A percentile compares a stretch with the other conserved stretches of the same genome.
phyloP scores from a whole-genome alignment of 306 rosid genomes.

The Alnus rubra region DNA sequence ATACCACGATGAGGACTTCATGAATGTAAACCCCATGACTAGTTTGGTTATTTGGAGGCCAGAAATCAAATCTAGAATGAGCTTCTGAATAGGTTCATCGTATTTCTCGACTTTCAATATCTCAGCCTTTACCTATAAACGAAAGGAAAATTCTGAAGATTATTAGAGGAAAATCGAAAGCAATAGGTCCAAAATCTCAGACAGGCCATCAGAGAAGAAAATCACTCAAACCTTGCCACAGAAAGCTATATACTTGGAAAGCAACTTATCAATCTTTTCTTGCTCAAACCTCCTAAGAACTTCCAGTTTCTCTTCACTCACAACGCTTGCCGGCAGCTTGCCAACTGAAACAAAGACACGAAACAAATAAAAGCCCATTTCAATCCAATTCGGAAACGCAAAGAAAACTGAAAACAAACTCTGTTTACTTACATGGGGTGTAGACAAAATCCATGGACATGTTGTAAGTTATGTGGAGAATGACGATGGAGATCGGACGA shows the following conservation, averaged over 20 bases:
- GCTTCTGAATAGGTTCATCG: slow-evolving; percentile 61
- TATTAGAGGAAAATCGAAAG: not conserved
- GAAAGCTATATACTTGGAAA: slow-evolving; percentile 52
- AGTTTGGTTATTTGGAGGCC: slow-evolving; percentile 58
- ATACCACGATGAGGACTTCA: slow-evolving; percentile 64
- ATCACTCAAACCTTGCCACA: slow-evolving; percentile 62
- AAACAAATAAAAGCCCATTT: slow-evolving; percentile 19
- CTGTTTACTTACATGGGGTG: slow-evolving; percentile 64
- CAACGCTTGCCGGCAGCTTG: slow-evolving; percentile 75
- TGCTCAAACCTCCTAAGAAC: slow-evolving; percentile 52
- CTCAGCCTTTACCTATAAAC: slow-evolving; percentile 59
- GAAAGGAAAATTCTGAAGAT: not conserved
- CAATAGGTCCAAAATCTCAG: slow-evolving; percentile 9
- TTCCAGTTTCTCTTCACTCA: slow-evolving; percentile 65
- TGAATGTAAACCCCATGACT: slow-evolving; percentile 67
- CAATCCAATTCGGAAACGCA: slow-evolving; percentile 8
- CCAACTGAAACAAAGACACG: slow-evolving; percentile 60
- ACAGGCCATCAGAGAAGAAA: slow-evolving; percentile 2
- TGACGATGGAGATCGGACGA: slow-evolving; percentile 64
- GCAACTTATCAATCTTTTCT: slow-evolving; percentile 46
- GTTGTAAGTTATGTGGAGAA: slow-evolving; percentile 53
- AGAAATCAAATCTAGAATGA: slow-evolving; percentile 56
- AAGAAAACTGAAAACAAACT: not conserved
- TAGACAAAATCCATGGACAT: slow-evolving; percentile 52
- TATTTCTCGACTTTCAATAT: slow-evolving; percentile 46